Evolutionary conservation across 1,284 basidiomycete species (phyloP).

Genomic region (Fomes fomentarius): DNA sequence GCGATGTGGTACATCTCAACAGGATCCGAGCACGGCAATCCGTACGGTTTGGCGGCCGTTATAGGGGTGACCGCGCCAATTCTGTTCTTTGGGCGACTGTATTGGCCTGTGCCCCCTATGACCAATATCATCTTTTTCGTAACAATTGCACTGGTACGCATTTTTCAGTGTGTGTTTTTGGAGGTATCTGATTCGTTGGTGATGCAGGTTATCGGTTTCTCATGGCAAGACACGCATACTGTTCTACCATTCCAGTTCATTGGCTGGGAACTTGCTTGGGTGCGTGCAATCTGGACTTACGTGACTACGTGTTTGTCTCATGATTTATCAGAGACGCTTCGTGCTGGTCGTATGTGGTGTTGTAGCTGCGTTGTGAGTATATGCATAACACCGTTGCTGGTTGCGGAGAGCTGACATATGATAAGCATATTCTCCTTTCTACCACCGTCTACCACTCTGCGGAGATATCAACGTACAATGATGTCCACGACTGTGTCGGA

Average conservation of each 20-base stretch:
- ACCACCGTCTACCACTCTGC: conserved; percentile 71
- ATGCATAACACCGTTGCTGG: not conserved
- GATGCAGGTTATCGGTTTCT: conserved; percentile 71
- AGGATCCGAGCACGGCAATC: conserved; percentile 65
- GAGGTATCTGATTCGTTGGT: not conserved
- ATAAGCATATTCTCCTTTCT: conserved; percentile 72
- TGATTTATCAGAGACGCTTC: conserved; percentile 53
- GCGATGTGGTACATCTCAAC: conserved; percentile 79
- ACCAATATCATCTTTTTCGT: conserved; percentile 77
- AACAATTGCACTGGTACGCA: conserved; percentile 65
- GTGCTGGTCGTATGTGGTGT: conserved; percentile 66
- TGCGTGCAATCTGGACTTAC: conserved; percentile 31
- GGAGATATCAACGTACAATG: conserved; percentile 65
- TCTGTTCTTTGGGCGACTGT: conserved; percentile 68
- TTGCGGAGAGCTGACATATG: too few relatives aligned
- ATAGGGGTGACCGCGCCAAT: conserved; percentile 74
- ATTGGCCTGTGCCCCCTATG: conserved; percentile 77
- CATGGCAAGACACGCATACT: conserved; percentile 64
- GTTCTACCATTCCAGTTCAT: conserved; percentile 53
- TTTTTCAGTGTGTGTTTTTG: conserved; percentile 12
- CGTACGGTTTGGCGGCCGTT: conserved; percentile 76
- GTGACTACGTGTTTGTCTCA: not conserved
- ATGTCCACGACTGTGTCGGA: conserved; percentile 66
- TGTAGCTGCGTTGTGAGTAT: conserved; percentile 60
- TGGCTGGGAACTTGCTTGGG: conserved; percentile 70